Percentiles rank a stretch among this genome's conserved stretches.
Evolutionary conservation across 768 basidiomycete species (phyloP).

Genomic region (Solioccasus polychromus): DNA sequence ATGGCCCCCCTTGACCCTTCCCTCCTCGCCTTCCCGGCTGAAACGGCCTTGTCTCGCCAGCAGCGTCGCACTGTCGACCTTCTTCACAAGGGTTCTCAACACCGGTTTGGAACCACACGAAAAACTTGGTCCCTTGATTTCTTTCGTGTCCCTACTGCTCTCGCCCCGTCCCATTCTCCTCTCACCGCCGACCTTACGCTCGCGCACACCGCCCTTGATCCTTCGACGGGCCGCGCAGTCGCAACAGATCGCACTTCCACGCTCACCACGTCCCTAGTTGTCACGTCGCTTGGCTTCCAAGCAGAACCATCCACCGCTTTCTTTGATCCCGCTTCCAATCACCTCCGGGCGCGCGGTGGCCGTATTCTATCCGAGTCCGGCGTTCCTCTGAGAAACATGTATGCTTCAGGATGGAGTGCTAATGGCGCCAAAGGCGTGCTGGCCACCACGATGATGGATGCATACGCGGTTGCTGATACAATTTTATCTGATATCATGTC

Average conservation of each 20-base stretch:
- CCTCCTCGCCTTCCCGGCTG: conserved; percentile 39
- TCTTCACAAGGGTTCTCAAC: conserved; percentile 60
- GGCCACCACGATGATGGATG: conserved; percentile 90
- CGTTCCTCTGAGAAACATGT: conserved; percentile 55
- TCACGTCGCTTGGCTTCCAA: conserved; percentile 87
- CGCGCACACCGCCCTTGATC: conserved; percentile 59
- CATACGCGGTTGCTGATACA: conserved; percentile 73
- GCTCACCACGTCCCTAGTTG: conserved; percentile 68
- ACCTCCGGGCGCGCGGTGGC: conserved; percentile 52
- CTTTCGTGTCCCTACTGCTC: conserved; percentile 64
- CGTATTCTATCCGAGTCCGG: conserved; percentile 45
- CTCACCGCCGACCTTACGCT: conserved; percentile 46
- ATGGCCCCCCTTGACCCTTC: conserved; percentile 59
- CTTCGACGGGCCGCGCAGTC: conserved; percentile 44
- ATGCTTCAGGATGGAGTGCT: conserved; percentile 92
- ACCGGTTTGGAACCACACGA: conserved; percentile 42
- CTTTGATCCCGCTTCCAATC: conserved; percentile 54
- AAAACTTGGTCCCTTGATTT: conserved; percentile 85
- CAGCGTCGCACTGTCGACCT: conserved; percentile 67
- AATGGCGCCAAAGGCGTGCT: conserved; percentile 90
- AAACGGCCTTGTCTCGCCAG: conserved; percentile 48
- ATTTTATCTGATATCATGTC: conserved; percentile 59
- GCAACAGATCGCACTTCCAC: conserved; percentile 53
- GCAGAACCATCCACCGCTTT: conserved; percentile 59
- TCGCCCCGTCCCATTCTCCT: conserved; percentile 28